A percentile compares a stretch with the other conserved stretches of the same genome.
These are phyloP conservation scores for Taxawa tesnikishii DNA, from an alignment of 2,329 filamentous ascomycete genomes.

Conservation along the genomic window DNA sequence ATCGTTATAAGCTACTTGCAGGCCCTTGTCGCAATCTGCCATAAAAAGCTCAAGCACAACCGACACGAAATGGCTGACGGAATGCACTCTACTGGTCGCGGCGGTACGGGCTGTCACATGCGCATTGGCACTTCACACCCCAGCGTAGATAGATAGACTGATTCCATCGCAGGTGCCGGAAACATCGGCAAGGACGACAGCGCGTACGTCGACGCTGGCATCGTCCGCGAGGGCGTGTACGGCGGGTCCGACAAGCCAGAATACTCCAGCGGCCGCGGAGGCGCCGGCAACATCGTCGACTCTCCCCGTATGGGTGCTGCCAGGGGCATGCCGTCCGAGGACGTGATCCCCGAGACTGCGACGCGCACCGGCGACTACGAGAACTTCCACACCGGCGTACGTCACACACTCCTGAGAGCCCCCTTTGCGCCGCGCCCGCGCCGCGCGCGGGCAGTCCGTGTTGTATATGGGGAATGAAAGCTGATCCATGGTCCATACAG, in stretches of 20 bases:
- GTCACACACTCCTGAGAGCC: too few species aligned
- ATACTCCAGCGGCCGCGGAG: constrained; percentile 24
- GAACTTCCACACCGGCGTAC: constrained; percentile 35
- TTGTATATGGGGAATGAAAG: neutral
- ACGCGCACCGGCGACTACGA: constrained; percentile 23
- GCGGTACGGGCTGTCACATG: constrained; percentile 30
- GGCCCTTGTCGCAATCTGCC: too few species aligned
- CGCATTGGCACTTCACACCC: constrained; percentile 2
- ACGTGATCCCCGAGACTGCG: constrained; percentile 31
- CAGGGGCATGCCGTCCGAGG: constrained; percentile 16
- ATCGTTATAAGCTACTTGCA: too few species aligned
- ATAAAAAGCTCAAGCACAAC: too few species aligned
- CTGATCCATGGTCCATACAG: constrained; percentile 14
- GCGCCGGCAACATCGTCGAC: constrained; percentile 29
- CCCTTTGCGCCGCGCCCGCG: too few species aligned
- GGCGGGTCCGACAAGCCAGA: constrained; percentile 24
- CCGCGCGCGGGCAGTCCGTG: too few species aligned
- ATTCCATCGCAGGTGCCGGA: constrained; percentile 34
- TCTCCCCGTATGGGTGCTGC: constrained; percentile 20
- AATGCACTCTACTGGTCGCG: constrained; percentile 41
- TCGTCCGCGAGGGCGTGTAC: constrained; percentile 31
- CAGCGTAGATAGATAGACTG: neutral
- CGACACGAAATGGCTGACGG: constrained; percentile 12
- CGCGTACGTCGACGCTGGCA: constrained; percentile 32
- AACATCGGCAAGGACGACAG: constrained; percentile 43